Evolutionary conservation across 2,329 filamentous ascomycete genomes (phyloP).

Genomic region (Botrytis cinerea): DNA sequence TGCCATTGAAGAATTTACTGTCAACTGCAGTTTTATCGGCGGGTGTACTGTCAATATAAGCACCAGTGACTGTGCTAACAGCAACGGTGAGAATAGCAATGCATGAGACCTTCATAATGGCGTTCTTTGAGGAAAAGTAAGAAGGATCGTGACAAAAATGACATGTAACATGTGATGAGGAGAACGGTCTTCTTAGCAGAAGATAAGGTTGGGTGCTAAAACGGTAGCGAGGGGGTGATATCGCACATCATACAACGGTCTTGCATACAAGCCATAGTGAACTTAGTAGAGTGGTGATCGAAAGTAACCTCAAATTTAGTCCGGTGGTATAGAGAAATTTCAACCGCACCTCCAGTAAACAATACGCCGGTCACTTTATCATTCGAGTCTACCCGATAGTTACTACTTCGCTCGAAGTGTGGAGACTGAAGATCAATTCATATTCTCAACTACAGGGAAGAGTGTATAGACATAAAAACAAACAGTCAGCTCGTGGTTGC

Average conservation of each 20-base stretch:
- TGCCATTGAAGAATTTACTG: not conserved
- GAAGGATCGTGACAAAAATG: not conserved
- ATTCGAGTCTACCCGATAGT: not conserved
- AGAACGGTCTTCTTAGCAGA: not conserved
- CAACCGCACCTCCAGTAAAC: too few species aligned
- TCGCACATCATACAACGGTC: not conserved
- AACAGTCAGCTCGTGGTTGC: not conserved
- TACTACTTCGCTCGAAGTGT: not conserved
- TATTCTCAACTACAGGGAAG: not conserved
- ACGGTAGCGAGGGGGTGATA: not conserved
- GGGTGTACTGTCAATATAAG: not conserved
- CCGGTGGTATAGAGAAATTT: not conserved
- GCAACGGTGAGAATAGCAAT: not conserved
- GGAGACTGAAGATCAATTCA: too few species aligned
- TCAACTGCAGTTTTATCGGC: not conserved
- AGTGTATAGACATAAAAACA: not conserved
- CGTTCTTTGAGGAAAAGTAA: not conserved
- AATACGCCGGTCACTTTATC: not conserved
- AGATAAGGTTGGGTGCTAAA: not conserved
- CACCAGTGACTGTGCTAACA: not conserved
- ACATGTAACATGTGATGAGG: not conserved
- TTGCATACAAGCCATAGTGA: not conserved
- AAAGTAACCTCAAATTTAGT: not conserved
- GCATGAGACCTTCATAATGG: slow-evolving; percentile 1
- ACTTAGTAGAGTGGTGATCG: not conserved